phyloP scores from a whole-genome alignment of 345 rosid genomes.

The Conringia planisiliqua region DNA sequence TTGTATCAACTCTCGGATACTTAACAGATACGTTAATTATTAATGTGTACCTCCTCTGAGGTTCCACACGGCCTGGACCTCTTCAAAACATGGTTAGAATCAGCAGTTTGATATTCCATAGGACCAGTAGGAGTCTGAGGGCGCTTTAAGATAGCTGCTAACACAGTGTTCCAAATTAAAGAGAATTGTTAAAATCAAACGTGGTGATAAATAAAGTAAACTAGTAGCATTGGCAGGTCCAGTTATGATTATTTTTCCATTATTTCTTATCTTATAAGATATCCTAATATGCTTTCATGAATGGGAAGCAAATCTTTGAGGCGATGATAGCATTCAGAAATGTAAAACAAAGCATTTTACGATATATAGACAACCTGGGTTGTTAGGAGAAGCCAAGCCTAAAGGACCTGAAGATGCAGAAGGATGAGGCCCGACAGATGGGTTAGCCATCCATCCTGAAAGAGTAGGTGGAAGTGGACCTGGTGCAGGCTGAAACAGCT shows the following conservation, averaged over 20 bases:
- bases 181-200: background rate
- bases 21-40: background rate
- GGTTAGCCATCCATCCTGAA: conserved; percentile 84
- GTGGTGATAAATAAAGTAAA: background rate
- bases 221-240: background rate
- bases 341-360: conserved; percentile 2
- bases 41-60: conserved; percentile 58
- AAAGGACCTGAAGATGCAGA: conserved; percentile 72
- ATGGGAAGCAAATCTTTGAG: background rate
- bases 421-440: conserved; percentile 63
- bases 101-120: conserved; percentile 78
- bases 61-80: conserved; percentile 71
- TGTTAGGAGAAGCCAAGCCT: conserved; percentile 56
- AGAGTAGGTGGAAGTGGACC: conserved; percentile 62
- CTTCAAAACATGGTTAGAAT: conserved; percentile 67
- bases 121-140: conserved; percentile 68
- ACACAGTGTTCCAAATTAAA: conserved; percentile 6
- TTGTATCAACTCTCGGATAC: background rate
- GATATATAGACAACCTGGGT: conserved; percentile 48
- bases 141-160: conserved; percentile 61
- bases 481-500: conserved; percentile 74
- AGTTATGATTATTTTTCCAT: background rate
- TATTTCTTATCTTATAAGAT: background rate
- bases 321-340: background rate
- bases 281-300: background rate